These are phyloP conservation scores for Clonostachys rosea DNA, from an alignment of 2,329 filamentous ascomycete genomes.

Conservation along the genomic window DNA sequence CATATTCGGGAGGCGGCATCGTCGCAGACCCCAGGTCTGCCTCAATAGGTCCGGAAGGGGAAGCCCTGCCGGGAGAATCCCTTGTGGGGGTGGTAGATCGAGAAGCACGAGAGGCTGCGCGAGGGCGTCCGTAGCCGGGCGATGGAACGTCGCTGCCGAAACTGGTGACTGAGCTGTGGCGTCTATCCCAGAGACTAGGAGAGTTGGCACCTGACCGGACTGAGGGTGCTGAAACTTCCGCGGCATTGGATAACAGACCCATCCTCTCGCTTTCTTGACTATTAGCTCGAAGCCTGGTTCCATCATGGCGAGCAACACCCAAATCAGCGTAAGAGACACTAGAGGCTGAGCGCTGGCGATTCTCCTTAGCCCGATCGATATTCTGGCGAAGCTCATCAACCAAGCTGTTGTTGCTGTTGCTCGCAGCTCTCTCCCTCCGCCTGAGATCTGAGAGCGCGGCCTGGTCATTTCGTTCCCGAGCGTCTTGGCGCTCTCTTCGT, in stretches of 20 bases:
- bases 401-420: slow-evolving; percentile 44
- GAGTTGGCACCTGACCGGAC: slow-evolving; percentile 24
- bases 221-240: slow-evolving; percentile 46
- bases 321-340: slow-evolving; percentile 74
- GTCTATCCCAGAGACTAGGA: slow-evolving; percentile 33
- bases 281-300: slow-evolving; percentile 68
- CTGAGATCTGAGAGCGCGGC: slow-evolving; percentile 64
- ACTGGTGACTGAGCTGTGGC: slow-evolving; percentile 51
- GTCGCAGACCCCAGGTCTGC: slow-evolving; percentile 39
- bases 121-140: slow-evolving; percentile 26
- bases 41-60: slow-evolving; percentile 39
- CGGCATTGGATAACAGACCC: slow-evolving; percentile 68
- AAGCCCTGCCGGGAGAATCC: no score
- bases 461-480: slow-evolving; percentile 66
- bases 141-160: slow-evolving; percentile 42
- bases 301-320: slow-evolving; percentile 73
- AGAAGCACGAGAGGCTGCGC: slow-evolving; percentile 34
- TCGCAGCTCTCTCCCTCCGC: slow-evolving; percentile 44
- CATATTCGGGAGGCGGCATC: slow-evolving; percentile 52
- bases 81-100: no score
- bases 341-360: slow-evolving; percentile 63
- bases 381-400: slow-evolving; percentile 56
- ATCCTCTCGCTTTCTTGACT: slow-evolving; percentile 69
- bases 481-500: slow-evolving; percentile 65
- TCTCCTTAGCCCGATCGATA: slow-evolving; percentile 51